Conservation (phyloP, 208 protist species). For the Entamoeba histolytica region DNA sequence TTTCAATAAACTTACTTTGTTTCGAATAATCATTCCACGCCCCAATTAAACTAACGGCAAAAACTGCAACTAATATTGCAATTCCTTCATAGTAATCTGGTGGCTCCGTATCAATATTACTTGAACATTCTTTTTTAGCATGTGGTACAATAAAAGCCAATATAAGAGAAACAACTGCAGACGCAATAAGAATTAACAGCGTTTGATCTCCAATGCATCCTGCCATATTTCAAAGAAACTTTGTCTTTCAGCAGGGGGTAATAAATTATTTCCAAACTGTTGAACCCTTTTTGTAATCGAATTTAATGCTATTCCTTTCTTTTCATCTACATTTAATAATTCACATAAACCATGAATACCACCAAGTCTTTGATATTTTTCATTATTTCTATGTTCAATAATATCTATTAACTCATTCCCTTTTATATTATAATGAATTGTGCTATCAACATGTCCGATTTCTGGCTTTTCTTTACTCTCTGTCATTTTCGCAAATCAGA, state of each 20-base stretch:
- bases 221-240: slow-evolving; percentile 32
- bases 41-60: slow-evolving; percentile 67
- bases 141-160: background rate
- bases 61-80: slow-evolving; percentile 74
- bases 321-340: background rate
- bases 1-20: slow-evolving; percentile 65
- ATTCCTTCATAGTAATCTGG: slow-evolving; percentile 51
- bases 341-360: background rate
- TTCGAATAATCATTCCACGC: slow-evolving; percentile 74
- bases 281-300: background rate
- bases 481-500: no score
- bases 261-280: background rate
- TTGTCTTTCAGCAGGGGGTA: background rate
- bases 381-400: background rate
- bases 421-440: background rate
- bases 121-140: background rate
- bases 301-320: background rate
- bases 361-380: background rate
- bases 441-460: background rate
- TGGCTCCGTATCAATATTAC: background rate
- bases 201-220: slow-evolving; percentile 60
- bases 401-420: background rate
- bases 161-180: background rate
- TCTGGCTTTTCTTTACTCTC: background rate
- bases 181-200: slow-evolving; percentile 63